Base-by-base conservation (phyloP, 306 rosid species). In the Benincasa hispida region DNA sequence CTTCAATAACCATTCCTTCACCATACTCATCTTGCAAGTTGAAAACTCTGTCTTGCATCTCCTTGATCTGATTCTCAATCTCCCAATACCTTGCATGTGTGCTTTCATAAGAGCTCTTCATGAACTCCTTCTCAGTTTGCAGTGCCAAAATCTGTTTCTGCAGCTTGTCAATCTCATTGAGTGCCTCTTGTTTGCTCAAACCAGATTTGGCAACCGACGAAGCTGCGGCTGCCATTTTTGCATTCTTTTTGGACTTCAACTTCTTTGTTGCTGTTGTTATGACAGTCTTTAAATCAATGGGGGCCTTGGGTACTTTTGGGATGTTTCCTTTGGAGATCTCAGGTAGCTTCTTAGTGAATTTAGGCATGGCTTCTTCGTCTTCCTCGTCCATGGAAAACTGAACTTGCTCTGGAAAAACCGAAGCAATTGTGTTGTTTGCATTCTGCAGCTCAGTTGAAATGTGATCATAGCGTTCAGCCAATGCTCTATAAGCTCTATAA, bases 401-500 rank as follows among this genome's bases (percentile, higher is more conserved):
- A 75, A 92, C 98, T 78, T 92, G 93, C 42, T 95, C 99, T 0
- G 99, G 99, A 74, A 85, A 95, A 77, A 84, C 88, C 63, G 93
- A 82, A 79, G 99, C 99, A 76, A 95, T 90, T n/a, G 96, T 89
- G 83, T 79, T 92, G 86, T 95, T 95, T 79, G 99, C 99, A 78
- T 92, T 95, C 67, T 95, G 99, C 61, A 95, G 86, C 88, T 95
- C 99, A 15, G 85, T 95, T 72, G 99, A 95, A 80, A 95, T 78
- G 85, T 95, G 96, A 65, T 95, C 99, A 15, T 95, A 95, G 67
- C 99, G 82, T 74, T 95, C 99, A 6, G 98, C 99, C 74, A 95
- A 88, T 75, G 98, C 87, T 75, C 97, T 87, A 77, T 95, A 92
- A 72, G 93, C 97, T 81, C 88, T 85, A 82, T 82, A 92, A 27